Evolutionary conservation across 805 yeast genomes (phyloP).

Genomic region (Cyberlindnera amylophila): DNA sequence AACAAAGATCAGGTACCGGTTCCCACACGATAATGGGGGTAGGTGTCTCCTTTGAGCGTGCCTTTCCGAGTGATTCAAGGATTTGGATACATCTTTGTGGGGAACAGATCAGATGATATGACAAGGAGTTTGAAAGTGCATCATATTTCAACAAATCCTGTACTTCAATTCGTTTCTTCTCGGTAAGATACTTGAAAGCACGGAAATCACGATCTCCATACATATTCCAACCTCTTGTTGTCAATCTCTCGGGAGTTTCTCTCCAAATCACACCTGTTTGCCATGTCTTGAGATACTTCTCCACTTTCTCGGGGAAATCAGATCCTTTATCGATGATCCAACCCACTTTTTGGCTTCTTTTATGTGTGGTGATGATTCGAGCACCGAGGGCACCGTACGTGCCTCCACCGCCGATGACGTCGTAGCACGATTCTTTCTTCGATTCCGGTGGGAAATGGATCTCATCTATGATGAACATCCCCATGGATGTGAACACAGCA

Average conservation of each 20-base stretch:
- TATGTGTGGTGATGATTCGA: slow-evolving; percentile 45
- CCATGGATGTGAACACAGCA: slow-evolving; percentile 58
- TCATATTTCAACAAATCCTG: slow-evolving; percentile 45
- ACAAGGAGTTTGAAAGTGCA: slow-evolving; percentile 36
- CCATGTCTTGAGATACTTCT: slow-evolving; percentile 53
- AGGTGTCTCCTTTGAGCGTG: slow-evolving; percentile 5
- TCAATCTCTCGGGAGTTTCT: slow-evolving; percentile 45
- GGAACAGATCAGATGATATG: slow-evolving; percentile 74
- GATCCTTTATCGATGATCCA: slow-evolving; percentile 78
- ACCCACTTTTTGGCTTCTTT: slow-evolving; percentile 42
- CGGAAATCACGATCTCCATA: slow-evolving; percentile 64
- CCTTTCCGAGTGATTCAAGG: slow-evolving; percentile 30
- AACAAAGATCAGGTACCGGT: slow-evolving; percentile 79
- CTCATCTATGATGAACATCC: slow-evolving; percentile 89
- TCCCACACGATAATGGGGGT: slow-evolving; percentile 67
- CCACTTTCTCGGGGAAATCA: slow-evolving; percentile 61
- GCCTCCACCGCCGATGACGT: slow-evolving; percentile 89
- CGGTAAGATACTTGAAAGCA: slow-evolving; percentile 56
- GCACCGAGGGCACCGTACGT: slow-evolving; percentile 77
- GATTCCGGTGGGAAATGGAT: slow-evolving; percentile 48
- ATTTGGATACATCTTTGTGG: slow-evolving; percentile 56
- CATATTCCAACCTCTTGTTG: slow-evolving; percentile 79
- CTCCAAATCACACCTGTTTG: slow-evolving; percentile 56
- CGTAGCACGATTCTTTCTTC: slow-evolving; percentile 31
- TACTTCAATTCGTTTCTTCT: slow-evolving; percentile 55